Percentiles rank a stretch among this genome's conserved stretches.
These are phyloP conservation scores for Luffa acutangula DNA, from an alignment of 306 rosid species.

Conservation along the genomic window DNA sequence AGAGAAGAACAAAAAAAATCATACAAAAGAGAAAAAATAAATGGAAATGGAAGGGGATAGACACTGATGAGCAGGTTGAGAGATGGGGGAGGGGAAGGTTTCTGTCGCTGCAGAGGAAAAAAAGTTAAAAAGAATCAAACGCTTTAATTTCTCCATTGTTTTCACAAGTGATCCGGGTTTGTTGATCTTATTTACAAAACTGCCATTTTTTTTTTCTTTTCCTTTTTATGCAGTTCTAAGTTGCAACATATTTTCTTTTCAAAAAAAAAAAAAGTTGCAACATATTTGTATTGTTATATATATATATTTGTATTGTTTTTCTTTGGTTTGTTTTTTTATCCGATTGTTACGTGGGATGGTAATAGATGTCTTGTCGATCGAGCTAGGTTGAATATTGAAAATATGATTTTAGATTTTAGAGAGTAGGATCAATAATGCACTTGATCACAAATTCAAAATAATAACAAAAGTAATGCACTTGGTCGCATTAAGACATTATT, in stretches of 20 bases:
- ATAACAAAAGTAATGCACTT: rapidly evolving
- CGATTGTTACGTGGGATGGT: background rate
- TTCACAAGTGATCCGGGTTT: background rate
- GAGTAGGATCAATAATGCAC: background rate
- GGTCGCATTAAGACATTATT: background rate
- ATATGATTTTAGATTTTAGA: background rate
- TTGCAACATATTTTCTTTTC: too few relatives aligned
- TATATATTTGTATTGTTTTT: too few relatives aligned
- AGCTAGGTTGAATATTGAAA: background rate
- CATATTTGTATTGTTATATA: too few relatives aligned
- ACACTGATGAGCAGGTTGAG: slow-evolving; percentile 3
- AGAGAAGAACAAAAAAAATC: background rate
- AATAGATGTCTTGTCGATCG: too few relatives aligned
- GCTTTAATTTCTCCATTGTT: background rate
- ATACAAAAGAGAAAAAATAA: background rate
- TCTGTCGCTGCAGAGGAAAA: background rate
- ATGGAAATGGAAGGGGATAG: background rate
- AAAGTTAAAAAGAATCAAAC: background rate
- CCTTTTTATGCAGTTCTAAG: background rate
- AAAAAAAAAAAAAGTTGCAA: too few relatives aligned
- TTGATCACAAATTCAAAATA: background rate
- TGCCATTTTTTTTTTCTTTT: background rate
- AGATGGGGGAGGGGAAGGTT: background rate
- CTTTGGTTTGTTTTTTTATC: too few relatives aligned
- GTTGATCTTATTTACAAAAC: slow-evolving; percentile 1